A percentile compares a stretch with the other conserved stretches of the same genome.
phyloP scores from a whole-genome alignment of 2,329 filamentous ascomycete genomes.

The Endoconidiophora laricicola region DNA sequence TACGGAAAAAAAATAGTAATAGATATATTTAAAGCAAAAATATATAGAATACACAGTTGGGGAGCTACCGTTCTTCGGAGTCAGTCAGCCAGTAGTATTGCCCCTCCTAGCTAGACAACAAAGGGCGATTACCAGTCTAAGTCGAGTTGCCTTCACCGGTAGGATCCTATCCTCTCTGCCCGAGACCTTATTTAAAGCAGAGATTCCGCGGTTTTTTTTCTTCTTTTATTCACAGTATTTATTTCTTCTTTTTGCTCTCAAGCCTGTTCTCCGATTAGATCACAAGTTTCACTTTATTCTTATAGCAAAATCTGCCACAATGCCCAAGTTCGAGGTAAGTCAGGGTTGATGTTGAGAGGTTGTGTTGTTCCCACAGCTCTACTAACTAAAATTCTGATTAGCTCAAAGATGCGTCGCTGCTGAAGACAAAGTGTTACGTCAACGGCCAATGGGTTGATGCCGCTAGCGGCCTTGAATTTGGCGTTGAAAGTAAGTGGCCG shows the following conservation, averaged over 20 bases:
- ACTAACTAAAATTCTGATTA: conserved; percentile 17
- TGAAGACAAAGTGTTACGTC: conserved; percentile 56
- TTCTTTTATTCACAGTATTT: background rate
- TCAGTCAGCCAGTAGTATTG: too few species aligned
- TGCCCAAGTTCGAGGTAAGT: conserved; percentile 7
- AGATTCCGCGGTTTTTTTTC: background rate
- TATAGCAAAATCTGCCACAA: background rate
- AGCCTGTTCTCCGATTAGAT: background rate
- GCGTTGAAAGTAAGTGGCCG: conserved; percentile 40
- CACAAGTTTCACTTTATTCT: background rate
- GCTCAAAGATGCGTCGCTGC: conserved; percentile 46
- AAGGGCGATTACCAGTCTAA: too few species aligned
- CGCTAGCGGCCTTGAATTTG: conserved; percentile 55
- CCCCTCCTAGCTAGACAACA: too few species aligned
- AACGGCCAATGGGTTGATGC: conserved; percentile 64
- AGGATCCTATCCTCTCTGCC: background rate
- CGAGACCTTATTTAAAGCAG: too few species aligned
- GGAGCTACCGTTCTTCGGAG: too few species aligned
- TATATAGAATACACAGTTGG: too few species aligned
- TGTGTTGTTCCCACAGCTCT: background rate
- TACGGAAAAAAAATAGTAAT: too few species aligned
- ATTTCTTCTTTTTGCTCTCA: background rate
- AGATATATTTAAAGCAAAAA: too few species aligned
- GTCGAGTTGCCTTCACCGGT: background rate
- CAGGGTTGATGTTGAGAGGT: background rate